Evolutionary conservation across 495 filamentous ascomycete genomes (phyloP), one percentile per base, ranked within the genome.

Genomic region (Aspergillus baeticus): DNA sequence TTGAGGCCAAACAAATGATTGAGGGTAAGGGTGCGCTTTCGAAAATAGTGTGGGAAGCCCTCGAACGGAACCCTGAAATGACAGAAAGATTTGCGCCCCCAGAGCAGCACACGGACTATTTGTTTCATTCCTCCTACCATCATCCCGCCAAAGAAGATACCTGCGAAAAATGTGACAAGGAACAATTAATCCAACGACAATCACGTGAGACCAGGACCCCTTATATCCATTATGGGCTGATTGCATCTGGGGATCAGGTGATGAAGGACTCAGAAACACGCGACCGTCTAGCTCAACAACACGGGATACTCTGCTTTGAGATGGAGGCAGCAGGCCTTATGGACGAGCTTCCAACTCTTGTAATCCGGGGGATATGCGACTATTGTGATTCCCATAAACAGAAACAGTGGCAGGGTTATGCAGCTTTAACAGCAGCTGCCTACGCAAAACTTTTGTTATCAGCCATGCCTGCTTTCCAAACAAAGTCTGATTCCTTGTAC

Each of bases 241-340:
- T 76, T 55, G 74, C 72, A 6, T 75, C 72, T 7, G 73, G 61
- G 1, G 63, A 73, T 14, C 42, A 52, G 15, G 59, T 74, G 0
- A 66, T 76, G 10, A 67, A 66, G 33, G 51, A 71, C 55, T 69
- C 55, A 14, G 18, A 47, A 26, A 20, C 23, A 15, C 50, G 70
- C 47, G 66, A 71, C 44, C 10, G 41, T 0, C 33, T 65, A 11
- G 57, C 52, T 33, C 31, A 47, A 39, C 41, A 59, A 31, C 22
- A 51, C 20, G 53, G 54, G 14, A 52, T 74, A 22, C 29, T 75
- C 6, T 74, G 69, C 47, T 70, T 77, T 45, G 72, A 77, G 44
- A 77, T 71, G 67, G 75, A 79, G 54, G 73, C 71, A 5, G 76
- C 71, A 11, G 76, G 74, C 1, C 46, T 73, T 6, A 54, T 68